phyloP scores from a whole-genome alignment of 2,329 filamentous ascomycete species.

The Xylaria arbuscula region DNA sequence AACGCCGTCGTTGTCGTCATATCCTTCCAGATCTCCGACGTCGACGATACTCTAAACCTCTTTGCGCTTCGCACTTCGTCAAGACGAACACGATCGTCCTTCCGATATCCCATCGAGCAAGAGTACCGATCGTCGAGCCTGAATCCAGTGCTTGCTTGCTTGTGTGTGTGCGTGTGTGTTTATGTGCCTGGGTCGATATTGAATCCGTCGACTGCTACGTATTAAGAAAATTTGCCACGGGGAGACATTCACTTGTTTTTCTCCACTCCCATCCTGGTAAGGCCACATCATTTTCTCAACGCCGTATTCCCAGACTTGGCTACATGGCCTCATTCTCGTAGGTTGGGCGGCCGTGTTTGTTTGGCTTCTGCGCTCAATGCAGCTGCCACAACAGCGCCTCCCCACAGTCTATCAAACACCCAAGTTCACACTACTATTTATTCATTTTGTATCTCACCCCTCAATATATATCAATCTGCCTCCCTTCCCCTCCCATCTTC shows the following conservation, averaged over 20 bases:
- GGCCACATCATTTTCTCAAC: conserved; percentile 39
- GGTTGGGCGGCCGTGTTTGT: conserved; percentile 3
- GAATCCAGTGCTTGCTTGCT: conserved; percentile 30
- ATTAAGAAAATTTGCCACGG: conserved; percentile 60
- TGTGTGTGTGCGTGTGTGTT: conserved; percentile 44
- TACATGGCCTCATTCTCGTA: conserved; percentile 4
- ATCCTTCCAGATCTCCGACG: conserved; percentile 47
- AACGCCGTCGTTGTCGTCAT: conserved; percentile 47
- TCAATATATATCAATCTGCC: not conserved
- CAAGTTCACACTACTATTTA: no score
- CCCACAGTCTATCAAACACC: no score
- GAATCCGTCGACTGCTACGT: conserved; percentile 49
- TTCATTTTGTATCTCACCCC: not conserved
- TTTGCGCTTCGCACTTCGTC: conserved; percentile 47
- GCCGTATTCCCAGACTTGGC: not conserved
- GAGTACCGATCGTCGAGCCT: conserved; percentile 41
- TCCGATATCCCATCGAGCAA: conserved; percentile 40
- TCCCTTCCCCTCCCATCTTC: not conserved
- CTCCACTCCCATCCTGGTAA: conserved; percentile 82
- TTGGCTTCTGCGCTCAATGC: not conserved
- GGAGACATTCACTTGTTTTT: conserved; percentile 99
- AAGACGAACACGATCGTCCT: conserved; percentile 40
- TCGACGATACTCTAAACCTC: conserved; percentile 46
- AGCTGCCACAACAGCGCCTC: not conserved
- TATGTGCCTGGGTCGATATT: conserved; percentile 40